Evolutionary conservation across 2,329 filamentous ascomycete genomes (phyloP).

Genomic region (Trichophyton rubrum): DNA sequence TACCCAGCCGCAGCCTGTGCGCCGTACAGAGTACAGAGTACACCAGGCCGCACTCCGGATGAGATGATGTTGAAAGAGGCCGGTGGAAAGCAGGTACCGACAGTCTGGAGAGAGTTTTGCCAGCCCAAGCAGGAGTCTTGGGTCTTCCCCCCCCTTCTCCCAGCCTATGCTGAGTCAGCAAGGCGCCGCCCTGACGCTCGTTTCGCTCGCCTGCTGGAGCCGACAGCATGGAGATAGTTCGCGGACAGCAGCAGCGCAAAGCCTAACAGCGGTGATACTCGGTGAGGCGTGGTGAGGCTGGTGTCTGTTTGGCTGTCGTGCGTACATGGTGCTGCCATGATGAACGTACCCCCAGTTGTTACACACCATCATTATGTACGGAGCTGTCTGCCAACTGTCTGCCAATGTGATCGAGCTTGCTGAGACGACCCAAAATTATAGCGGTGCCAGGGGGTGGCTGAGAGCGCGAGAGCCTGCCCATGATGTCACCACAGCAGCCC

Average conservation of each 20-base stretch:
- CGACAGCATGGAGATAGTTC: no score
- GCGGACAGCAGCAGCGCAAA: no score
- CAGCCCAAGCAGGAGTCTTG: conserved; percentile 2
- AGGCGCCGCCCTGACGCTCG: neutral
- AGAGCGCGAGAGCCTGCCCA: neutral
- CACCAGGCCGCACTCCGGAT: no score
- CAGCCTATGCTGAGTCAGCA: neutral
- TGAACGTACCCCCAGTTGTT: neutral
- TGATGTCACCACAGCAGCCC: neutral
- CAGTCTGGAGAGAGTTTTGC: conserved; percentile 12
- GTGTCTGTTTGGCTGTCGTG: neutral
- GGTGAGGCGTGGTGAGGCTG: neutral
- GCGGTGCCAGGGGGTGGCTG: neutral
- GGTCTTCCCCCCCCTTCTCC: neutral
- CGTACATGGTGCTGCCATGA: neutral
- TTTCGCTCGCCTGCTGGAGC: no score
- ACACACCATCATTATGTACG: neutral
- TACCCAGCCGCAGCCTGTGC: neutral
- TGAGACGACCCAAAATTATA: neutral
- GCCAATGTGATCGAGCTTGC: neutral
- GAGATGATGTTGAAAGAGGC: conserved; percentile 1
- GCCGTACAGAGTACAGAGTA: no score
- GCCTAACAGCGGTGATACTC: neutral
- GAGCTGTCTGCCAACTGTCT: neutral
- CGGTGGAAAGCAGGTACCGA: conserved; percentile 9